Percentiles rank a stretch among this genome's conserved stretches.
Conservation (phyloP, 148 eudicot species). For the Limonium bicolor region DNA sequence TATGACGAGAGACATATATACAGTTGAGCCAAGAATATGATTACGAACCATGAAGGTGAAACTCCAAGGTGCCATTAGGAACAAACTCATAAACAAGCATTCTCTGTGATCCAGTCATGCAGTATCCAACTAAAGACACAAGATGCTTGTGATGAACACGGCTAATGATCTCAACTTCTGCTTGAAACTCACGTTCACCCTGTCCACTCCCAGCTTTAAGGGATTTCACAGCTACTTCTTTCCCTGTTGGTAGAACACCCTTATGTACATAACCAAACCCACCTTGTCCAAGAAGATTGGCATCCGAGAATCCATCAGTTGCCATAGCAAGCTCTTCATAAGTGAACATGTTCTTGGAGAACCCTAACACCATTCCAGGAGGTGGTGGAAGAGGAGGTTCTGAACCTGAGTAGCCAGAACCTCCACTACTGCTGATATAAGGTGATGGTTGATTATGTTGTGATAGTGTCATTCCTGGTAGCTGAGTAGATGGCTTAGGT, state of each 20-base stretch:
- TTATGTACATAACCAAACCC: constrained; percentile 94
- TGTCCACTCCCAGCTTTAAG: constrained; percentile 94
- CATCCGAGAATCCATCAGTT: constrained; percentile 68
- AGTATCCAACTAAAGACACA: constrained; percentile 94
- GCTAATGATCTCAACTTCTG: constrained; percentile 94
- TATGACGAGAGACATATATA: background rate
- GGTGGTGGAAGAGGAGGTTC: constrained; percentile 51
- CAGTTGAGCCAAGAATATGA: background rate
- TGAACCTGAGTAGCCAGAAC: constrained; percentile 60
- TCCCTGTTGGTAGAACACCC: constrained; percentile 89
- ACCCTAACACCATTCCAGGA: constrained; percentile 63
- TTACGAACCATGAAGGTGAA: constrained; percentile 48
- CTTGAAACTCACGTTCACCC: constrained; percentile 92
- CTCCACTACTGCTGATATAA: constrained; percentile 65
- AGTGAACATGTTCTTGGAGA: constrained; percentile 62
- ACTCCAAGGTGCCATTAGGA: constrained; percentile 77
- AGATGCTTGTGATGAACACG: constrained; percentile 99
- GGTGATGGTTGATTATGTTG: constrained; percentile 24
- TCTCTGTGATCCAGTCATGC: constrained; percentile 73
- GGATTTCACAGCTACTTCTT: constrained; percentile 89
- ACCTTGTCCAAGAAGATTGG: constrained; percentile 90
- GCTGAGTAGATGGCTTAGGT: constrained; percentile 45
- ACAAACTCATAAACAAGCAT: constrained; percentile 93
- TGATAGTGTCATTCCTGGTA: constrained; percentile 45
- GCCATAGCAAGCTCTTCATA: constrained; percentile 92